phyloP scores from a whole-genome alignment of 208 protist genomes.

The Trichomonas tenax region DNA sequence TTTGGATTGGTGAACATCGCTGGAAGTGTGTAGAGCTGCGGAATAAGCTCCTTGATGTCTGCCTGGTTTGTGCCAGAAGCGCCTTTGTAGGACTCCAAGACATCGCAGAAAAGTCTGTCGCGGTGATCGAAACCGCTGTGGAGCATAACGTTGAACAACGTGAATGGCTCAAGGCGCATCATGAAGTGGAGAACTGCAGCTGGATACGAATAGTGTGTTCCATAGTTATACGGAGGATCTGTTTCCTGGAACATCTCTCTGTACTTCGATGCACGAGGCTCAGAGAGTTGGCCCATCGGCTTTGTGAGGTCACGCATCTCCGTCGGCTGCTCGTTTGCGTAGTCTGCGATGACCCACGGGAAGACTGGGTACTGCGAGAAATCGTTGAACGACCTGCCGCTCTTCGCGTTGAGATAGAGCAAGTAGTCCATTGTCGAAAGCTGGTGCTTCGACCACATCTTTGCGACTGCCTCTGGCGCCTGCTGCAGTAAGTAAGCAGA shows the following conservation, averaged over 20 bases:
- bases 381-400: background rate
- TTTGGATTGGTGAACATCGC: conserved; percentile 45
- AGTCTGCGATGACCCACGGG: background rate
- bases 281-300: background rate
- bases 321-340: no score
- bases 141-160: background rate
- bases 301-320: background rate
- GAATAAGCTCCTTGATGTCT: conserved; percentile 37
- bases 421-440: background rate
- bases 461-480: background rate
- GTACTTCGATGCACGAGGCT: background rate
- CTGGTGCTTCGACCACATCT: background rate
- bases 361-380: background rate
- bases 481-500: background rate
- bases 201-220: background rate
- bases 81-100: background rate
- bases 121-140: background rate
- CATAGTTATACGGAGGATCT: background rate
- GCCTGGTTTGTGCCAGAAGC: background rate
- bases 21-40: conserved; percentile 49
- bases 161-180: background rate
- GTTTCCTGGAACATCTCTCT: background rate
- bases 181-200: background rate
- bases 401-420: background rate
- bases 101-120: background rate